Conservation (phyloP, 2,329 filamentous ascomycete genomes). For the Grosmannia clavigera region DNA sequence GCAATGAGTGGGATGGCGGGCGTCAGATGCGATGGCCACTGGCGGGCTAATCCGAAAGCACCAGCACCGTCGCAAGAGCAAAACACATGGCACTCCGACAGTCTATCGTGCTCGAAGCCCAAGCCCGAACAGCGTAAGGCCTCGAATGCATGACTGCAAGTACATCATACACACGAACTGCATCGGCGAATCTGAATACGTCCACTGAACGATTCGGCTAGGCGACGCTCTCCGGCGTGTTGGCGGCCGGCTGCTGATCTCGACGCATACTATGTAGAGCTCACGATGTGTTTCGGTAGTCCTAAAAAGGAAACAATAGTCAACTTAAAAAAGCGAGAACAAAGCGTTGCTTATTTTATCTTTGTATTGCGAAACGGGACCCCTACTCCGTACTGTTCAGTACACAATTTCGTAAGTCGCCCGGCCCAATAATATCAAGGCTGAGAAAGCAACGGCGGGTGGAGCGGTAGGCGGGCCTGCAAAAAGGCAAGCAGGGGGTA, state of each 20-base stretch:
- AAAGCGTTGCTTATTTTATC: not conserved
- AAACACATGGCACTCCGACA: not conserved
- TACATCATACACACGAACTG: too few species aligned
- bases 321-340: not conserved
- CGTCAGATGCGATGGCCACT: not conserved
- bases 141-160: too few species aligned
- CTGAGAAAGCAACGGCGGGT: slow-evolving; percentile 5
- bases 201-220: too few species aligned
- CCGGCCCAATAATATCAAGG: not conserved
- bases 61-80: not conserved
- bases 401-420: not conserved
- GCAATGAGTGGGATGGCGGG: not conserved
- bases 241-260: not conserved
- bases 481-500: slow-evolving; percentile 1
- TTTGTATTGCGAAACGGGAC: not conserved
- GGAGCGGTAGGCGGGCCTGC: slow-evolving; percentile 7
- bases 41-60: not conserved
- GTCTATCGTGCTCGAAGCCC: too few species aligned
- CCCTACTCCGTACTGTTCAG: not conserved
- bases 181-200: too few species aligned
- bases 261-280: not conserved
- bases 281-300: not conserved
- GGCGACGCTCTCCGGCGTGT: not conserved
- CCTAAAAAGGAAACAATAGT: not conserved
- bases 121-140: too few species aligned